Base-by-base conservation (phyloP, 192 early-diverging fungal genomes). In the Podila minutissima region DNA sequence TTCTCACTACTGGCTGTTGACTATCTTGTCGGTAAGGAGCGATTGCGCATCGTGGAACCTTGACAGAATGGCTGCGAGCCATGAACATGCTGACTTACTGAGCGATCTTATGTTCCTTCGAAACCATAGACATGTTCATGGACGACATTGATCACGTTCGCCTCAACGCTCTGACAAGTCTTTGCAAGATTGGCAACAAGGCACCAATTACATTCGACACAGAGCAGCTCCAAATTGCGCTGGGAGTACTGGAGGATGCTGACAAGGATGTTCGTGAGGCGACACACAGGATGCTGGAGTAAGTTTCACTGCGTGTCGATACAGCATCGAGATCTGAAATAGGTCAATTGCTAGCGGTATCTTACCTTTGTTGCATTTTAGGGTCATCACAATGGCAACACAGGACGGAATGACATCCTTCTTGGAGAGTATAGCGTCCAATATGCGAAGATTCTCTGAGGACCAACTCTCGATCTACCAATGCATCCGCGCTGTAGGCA, bases 71-170 rank as follows among this genome's bases (percentile, higher is more conserved):
- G 10, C 19, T 26, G 24, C 28, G 6, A 37, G 31, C 35, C 29
- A 13, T 8, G 4, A 11, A 46, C 24, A 20, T 22, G 22, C 75
- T 55, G 6, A 55, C 11, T 55, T 0, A 24, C 5, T 5, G 22
- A 24, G 15, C 4, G 6, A 35, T 35, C 7, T 9, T 61, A 1
- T 31, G 12, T 10, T 33, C 9, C 5, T 32, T 61, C 29, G 1
- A 24, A 28, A 26, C 8, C 7, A 61, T 72, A 91, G 97, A 98
- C 66, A 99, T 99, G 95, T 96, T 99, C 71, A 97, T 98, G 83
- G 97, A 99, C 83, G 96, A 97, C 75, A 94, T 94, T 74, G 90
- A 94, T 70, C 85, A 86, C 49, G 93, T 99, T 5, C 92, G 97
- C 0, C 72, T 96, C 8, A 92, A 95, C 50, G 90, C 96, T 1